Conservation (phyloP, 495 filamentous ascomycete species). For the Hypoxylon lienhwacheense region DNA sequence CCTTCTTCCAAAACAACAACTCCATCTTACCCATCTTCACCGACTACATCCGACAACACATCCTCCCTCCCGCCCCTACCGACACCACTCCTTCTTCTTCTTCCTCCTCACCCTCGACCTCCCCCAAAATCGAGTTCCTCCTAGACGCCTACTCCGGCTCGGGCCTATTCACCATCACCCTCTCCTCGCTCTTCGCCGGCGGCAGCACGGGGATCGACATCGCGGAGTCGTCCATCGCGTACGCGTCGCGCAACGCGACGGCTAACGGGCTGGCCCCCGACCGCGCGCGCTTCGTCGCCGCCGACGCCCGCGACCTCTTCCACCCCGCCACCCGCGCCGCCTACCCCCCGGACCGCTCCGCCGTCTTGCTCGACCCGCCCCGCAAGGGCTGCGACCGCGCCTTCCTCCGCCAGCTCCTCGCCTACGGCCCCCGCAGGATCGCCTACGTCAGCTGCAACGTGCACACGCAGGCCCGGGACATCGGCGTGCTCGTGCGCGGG, state of each 20-base stretch:
- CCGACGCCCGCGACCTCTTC: constrained; percentile 84
- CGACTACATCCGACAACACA: constrained; percentile 81
- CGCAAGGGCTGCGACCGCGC: constrained; percentile 88
- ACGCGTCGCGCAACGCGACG: constrained; percentile 73
- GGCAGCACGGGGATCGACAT: constrained; percentile 56
- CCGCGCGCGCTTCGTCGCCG: constrained; percentile 74
- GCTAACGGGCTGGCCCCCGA: constrained; percentile 66
- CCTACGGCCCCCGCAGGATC: constrained; percentile 72
- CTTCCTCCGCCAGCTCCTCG: constrained; percentile 79
- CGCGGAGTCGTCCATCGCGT: constrained; percentile 69
- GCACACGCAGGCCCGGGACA: constrained; percentile 93
- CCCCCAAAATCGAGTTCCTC: constrained; percentile 68
- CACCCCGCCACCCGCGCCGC: constrained; percentile 61
- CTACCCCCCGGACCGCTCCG: constrained; percentile 76
- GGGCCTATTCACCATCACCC: constrained; percentile 93
- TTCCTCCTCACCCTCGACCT: constrained; percentile 31
- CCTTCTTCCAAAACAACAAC: constrained; percentile 99
- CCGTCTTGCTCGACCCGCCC: constrained; percentile 90
- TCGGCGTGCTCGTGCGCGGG: constrained; percentile 78
- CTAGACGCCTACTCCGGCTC: constrained; percentile 98
- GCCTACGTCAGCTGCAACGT: constrained; percentile 98
- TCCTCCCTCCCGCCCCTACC: constrained; percentile 55
- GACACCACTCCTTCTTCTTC: constrained; percentile 22
- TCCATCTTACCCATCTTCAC: constrained; percentile 92
- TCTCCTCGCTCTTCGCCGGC: constrained; percentile 71